Conservation (phyloP, 1,139 yeast genomes). For the Taphrina confusa region DNA sequence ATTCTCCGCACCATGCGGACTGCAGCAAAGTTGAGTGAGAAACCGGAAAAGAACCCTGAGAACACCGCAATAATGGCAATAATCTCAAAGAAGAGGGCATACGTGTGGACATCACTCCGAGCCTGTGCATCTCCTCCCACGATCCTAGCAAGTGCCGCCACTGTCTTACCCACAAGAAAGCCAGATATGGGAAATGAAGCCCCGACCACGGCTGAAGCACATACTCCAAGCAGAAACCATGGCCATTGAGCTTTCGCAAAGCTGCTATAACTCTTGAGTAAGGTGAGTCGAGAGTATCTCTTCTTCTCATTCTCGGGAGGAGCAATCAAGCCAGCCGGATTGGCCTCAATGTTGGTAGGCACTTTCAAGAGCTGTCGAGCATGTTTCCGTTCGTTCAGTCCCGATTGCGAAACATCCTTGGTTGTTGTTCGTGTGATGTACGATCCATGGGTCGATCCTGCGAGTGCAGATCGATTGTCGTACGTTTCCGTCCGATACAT, state of each 20-base stretch:
- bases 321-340: slow-evolving; percentile 18
- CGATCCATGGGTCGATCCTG: slow-evolving; percentile 18
- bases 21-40: slow-evolving; percentile 45
- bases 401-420: not conserved
- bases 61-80: slow-evolving; percentile 47
- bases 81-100: slow-evolving; percentile 49
- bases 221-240: slow-evolving; percentile 12
- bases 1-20: slow-evolving; percentile 54
- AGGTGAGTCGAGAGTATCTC: slow-evolving; percentile 9
- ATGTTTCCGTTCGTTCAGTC: not conserved
- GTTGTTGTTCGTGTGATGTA: slow-evolving; percentile 14
- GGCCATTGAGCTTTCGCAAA: slow-evolving; percentile 19
- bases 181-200: slow-evolving; percentile 26
- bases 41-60: slow-evolving; percentile 44
- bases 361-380: not conserved
- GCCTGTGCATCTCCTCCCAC: slow-evolving; percentile 9
- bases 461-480: slow-evolving; percentile 3
- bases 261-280: not conserved
- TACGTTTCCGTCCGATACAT: slow-evolving; percentile 1
- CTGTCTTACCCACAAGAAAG: slow-evolving; percentile 22
- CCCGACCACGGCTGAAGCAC: slow-evolving; percentile 19
- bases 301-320: slow-evolving; percentile 11
- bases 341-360: slow-evolving; percentile 26
- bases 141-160: slow-evolving; percentile 10
- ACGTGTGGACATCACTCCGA: slow-evolving; percentile 45